phyloP scores from a whole-genome alignment of 768 basidiomycete species.

The Trametes punicea region DNA sequence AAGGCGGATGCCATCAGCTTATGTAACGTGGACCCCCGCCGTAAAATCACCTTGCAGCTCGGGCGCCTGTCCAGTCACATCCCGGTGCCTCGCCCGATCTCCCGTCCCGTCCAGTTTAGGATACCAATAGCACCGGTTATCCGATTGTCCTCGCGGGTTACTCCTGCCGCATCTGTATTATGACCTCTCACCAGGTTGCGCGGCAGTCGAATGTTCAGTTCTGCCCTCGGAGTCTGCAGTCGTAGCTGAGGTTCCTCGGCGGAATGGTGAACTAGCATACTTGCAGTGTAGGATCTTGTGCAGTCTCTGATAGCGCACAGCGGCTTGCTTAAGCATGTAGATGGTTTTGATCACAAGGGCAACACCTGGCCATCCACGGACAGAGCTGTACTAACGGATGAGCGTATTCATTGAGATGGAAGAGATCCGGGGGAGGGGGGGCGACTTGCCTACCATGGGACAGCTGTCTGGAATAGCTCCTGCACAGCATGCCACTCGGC shows the following conservation, averaged over 20 bases:
- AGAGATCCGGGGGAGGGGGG: too few species aligned
- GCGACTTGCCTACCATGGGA: too few species aligned
- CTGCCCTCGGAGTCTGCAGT: too few species aligned
- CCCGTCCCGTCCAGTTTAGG: neutral
- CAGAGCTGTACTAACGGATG: too few species aligned
- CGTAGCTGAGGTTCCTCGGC: too few species aligned
- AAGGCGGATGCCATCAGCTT: neutral
- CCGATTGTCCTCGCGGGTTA: neutral
- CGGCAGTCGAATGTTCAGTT: neutral
- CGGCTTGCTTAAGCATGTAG: too few species aligned
- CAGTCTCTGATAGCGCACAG: too few species aligned
- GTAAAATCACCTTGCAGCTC: constrained; percentile 4
- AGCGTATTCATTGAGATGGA: too few species aligned
- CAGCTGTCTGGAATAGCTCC: neutral
- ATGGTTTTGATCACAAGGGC: too few species aligned
- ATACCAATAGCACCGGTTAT: constrained; percentile 2
- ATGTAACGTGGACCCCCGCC: neutral
- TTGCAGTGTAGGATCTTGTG: too few species aligned
- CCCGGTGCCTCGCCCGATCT: neutral
- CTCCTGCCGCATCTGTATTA: neutral
- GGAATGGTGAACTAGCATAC: too few species aligned
- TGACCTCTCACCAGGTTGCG: neutral
- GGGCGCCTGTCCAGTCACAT: neutral
- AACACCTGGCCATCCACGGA: too few species aligned
- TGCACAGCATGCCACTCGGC: constrained; percentile 2